Evolutionary conservation across 2,329 filamentous ascomycete genomes (phyloP), one percentile per base, ranked within the genome.

Genomic region (Penicillium sp.): DNA sequence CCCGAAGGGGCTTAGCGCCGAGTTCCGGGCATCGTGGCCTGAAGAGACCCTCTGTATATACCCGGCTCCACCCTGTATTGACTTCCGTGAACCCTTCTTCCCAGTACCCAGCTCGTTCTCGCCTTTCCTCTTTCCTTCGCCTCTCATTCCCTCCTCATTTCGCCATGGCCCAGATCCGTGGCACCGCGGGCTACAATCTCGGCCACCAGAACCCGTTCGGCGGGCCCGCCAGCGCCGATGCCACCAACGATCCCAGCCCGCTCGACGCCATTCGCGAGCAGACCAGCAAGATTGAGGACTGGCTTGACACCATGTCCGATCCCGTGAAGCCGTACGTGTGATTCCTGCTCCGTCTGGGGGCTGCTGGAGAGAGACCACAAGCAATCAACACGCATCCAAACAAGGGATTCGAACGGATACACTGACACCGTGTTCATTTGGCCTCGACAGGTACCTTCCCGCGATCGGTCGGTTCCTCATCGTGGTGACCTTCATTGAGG

Each of bases 221-320:
- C 50, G 79, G 77, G 33, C 75, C 75, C 44, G 76, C 72, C 58
- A 74, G 71, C 51, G 71, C 67, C 54, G 78, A 84, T 53, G 79
- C 76, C 43, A 79, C 75, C 42, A 79, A 77, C 62, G 83, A 89
- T 58, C 79, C 84, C 33, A 87, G 81, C 67, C 82, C 85, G 42
- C 80, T 98, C 56, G 93, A 96, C 67, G 79, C 87, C 58, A 88
- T 98, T 63, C 80, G 93, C 51, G 81, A 89, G 67, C 90, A 97
- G 70, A 98, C 93, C 36, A 95, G 87, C 83, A 97, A 96, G 78
- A 91, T 98, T 54, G 93, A 98, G 73, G 93, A 98, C 65, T 72
- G 87, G 64, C 71, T 98, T 63, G 93, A 97, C 69, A 87, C 80
- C 18, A 54, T 89, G 60, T 85, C 88, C 60, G 91, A 95, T 63